These are phyloP conservation scores for Apiospora pterosperma DNA, from an alignment of 2,329 filamentous ascomycete species.

Conservation along the genomic window DNA sequence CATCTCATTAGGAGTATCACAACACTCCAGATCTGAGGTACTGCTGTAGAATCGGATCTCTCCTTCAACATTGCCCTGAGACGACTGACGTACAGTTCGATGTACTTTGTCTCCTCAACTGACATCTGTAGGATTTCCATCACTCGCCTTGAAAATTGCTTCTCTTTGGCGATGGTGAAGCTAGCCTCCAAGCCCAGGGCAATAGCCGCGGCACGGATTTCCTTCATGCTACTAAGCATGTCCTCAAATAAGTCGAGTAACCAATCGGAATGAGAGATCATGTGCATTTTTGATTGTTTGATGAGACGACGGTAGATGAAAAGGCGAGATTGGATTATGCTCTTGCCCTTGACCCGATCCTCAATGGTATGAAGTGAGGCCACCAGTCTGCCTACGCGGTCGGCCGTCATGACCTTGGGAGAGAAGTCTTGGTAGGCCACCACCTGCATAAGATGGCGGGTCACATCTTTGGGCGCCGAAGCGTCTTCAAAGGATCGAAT, in stretches of 20 bases:
- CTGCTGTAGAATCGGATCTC: slow-evolving; percentile 58
- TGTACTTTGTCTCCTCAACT: slow-evolving; percentile 61
- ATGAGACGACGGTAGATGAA: slow-evolving; percentile 76
- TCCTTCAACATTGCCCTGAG: slow-evolving; percentile 67
- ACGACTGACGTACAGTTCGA: slow-evolving; percentile 64
- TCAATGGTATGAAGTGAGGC: slow-evolving; percentile 69
- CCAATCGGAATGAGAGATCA: slow-evolving; percentile 75
- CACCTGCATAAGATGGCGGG: slow-evolving; percentile 76
- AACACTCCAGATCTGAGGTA: slow-evolving; percentile 87
- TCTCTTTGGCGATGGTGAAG: slow-evolving; percentile 65
- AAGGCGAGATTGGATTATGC: slow-evolving; percentile 73
- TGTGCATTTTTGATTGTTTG: slow-evolving; percentile 64
- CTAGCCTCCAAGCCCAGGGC: slow-evolving; percentile 69
- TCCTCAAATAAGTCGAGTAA: slow-evolving; percentile 77
- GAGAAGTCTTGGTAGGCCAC: slow-evolving; percentile 78
- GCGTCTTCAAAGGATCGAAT: slow-evolving; percentile 70
- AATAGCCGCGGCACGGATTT: slow-evolving; percentile 73
- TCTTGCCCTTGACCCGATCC: slow-evolving; percentile 72
- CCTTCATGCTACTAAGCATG: slow-evolving; percentile 74
- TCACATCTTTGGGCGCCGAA: slow-evolving; percentile 69
- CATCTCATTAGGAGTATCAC: slow-evolving; percentile 74
- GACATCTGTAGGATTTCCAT: slow-evolving; percentile 58
- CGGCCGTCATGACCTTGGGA: slow-evolving; percentile 66
- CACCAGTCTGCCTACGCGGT: slow-evolving; percentile 69
- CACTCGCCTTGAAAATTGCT: slow-evolving; percentile 62